phyloP scores from a whole-genome alignment of 768 basidiomycete species.

The Leucocoprinus sp. region DNA sequence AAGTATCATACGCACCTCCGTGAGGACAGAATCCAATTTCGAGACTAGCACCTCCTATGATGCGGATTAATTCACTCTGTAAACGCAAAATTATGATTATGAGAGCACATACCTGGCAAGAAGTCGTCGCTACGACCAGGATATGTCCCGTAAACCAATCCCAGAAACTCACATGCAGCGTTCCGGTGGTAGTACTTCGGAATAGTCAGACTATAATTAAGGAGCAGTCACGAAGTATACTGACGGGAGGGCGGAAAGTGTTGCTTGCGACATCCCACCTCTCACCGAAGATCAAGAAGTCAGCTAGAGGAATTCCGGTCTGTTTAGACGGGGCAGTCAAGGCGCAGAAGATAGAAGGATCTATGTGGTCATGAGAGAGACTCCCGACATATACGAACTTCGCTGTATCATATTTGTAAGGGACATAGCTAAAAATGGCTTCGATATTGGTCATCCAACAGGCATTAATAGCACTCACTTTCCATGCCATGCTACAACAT shows the following conservation, averaged over 20 bases:
- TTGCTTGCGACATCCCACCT: slow-evolving; percentile 54
- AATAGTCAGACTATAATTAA: neutral
- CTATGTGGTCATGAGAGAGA: slow-evolving; percentile 62
- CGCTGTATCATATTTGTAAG: slow-evolving; percentile 59
- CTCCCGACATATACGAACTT: slow-evolving; percentile 58
- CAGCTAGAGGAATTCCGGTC: slow-evolving; percentile 47
- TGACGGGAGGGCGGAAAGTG: slow-evolving; percentile 55
- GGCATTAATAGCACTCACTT: slow-evolving; percentile 32
- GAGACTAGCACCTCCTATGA: slow-evolving; percentile 43
- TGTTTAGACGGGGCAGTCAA: slow-evolving; percentile 59
- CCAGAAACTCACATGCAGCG: slow-evolving; percentile 56
- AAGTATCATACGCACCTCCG: slow-evolving; percentile 35
- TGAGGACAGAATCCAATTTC: slow-evolving; percentile 61
- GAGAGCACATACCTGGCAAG: slow-evolving; percentile 34
- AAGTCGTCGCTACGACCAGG: slow-evolving; percentile 58
- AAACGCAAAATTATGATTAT: neutral
- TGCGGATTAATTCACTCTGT: neutral
- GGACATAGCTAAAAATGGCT: slow-evolving; percentile 41
- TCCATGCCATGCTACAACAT: slow-evolving; percentile 66
- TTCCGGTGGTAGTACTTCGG: slow-evolving; percentile 58
- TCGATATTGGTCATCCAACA: neutral
- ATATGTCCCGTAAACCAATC: slow-evolving; percentile 53
- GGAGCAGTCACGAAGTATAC: slow-evolving; percentile 12
- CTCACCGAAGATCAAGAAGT: slow-evolving; percentile 57
- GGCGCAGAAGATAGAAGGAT: slow-evolving; percentile 62